phyloP scores from a whole-genome alignment of 2,329 filamentous ascomycete genomes.

The Sclerotinia minor region DNA sequence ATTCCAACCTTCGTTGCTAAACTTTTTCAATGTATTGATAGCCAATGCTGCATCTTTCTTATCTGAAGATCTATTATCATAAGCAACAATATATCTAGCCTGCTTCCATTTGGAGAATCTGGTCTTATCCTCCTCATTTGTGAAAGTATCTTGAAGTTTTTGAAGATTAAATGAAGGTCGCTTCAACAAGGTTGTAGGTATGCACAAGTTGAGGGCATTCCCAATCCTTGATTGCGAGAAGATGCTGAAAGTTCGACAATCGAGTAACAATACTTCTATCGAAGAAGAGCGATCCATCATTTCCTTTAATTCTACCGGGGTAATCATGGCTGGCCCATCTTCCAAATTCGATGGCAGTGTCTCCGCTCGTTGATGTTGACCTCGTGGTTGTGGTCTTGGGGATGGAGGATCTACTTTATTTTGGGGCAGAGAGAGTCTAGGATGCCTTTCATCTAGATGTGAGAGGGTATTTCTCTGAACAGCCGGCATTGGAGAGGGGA shows the following conservation, averaged over 20 bases:
- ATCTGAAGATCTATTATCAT: slow-evolving; percentile 75
- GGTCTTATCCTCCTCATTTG: slow-evolving; percentile 64
- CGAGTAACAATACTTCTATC: slow-evolving; percentile 63
- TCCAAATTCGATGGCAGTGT: slow-evolving; percentile 56
- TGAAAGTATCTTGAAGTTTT: slow-evolving; percentile 85
- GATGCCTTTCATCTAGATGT: slow-evolving; percentile 52
- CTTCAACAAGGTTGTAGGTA: slow-evolving; percentile 91
- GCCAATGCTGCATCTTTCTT: slow-evolving; percentile 78
- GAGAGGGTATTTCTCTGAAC: slow-evolving; percentile 35
- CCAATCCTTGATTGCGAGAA: slow-evolving; percentile 73
- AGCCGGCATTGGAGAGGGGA: slow-evolving; percentile 41
- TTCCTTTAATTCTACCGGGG: slow-evolving; percentile 54
- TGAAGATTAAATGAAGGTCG: slow-evolving; percentile 85
- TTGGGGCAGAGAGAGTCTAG: slow-evolving; percentile 55
- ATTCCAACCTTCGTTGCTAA: slow-evolving; percentile 76
- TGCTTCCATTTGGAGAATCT: slow-evolving; percentile 76
- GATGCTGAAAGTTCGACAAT: slow-evolving; percentile 83
- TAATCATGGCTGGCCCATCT: slow-evolving; percentile 52
- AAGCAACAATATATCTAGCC: slow-evolving; percentile 78
- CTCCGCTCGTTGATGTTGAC: slow-evolving; percentile 46
- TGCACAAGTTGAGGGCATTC: slow-evolving; percentile 87
- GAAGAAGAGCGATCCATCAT: slow-evolving; percentile 50
- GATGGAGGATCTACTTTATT: slow-evolving; percentile 48
- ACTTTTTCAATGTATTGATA: slow-evolving; percentile 90
- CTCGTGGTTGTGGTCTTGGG: slow-evolving; percentile 36